A percentile compares a stretch with the other conserved stretches of the same genome.
Conservation (phyloP, 2,329 filamentous ascomycete genomes). For the Beauveria sp. region DNA sequence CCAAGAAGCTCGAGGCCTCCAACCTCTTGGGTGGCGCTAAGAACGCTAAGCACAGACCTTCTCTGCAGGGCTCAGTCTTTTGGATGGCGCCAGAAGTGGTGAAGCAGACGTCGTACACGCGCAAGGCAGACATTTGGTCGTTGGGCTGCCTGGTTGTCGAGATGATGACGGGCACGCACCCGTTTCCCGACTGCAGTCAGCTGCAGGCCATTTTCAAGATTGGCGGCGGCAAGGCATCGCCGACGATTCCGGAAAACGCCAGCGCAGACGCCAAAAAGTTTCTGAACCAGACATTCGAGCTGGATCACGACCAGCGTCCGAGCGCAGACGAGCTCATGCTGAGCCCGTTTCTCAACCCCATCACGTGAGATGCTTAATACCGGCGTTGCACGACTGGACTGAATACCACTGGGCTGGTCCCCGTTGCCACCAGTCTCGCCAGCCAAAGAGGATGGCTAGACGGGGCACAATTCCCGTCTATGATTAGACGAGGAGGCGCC, state of each 20-base stretch:
- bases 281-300: conserved; percentile 83
- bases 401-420: conserved; percentile 4
- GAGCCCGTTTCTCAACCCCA: conserved; percentile 72
- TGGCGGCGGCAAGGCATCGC: conserved; percentile 76
- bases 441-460: background rate
- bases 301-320: conserved; percentile 87
- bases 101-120: conserved; percentile 93
- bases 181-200: conserved; percentile 94
- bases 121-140: conserved; percentile 98
- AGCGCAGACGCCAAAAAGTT: conserved; percentile 80
- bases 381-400: background rate
- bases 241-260: conserved; percentile 79
- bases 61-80: conserved; percentile 93
- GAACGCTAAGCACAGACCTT: conserved; percentile 63
- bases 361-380: conserved; percentile 40
- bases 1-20: conserved; percentile 90
- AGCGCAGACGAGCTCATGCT: conserved; percentile 85
- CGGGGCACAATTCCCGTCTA: background rate
- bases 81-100: conserved; percentile 99
- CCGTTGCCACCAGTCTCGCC: background rate
- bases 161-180: conserved; percentile 97
- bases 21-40: conserved; percentile 67
- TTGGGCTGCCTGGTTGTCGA: conserved; percentile 94
- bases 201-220: conserved; percentile 99
- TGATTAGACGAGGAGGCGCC: background rate